Base-by-base conservation (phyloP, 2,329 filamentous ascomycete genomes). In the Penicillium brevicompactum region DNA sequence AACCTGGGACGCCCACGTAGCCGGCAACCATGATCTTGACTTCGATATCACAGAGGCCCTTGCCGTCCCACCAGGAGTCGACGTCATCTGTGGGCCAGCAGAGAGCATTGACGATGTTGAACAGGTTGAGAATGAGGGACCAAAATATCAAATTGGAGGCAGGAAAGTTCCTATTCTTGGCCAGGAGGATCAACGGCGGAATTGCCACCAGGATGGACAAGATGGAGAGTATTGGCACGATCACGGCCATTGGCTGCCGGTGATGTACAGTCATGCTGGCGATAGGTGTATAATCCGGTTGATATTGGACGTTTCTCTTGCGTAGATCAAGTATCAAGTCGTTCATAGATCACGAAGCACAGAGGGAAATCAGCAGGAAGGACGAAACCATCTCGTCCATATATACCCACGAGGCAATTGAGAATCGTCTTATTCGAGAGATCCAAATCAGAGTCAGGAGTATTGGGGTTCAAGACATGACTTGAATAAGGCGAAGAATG, bases 31-130 rank as follows among this genome's bases (percentile, higher is more conserved):
- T 77, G 32, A 89, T 64, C 58, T 86, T 85, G 51, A 81, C 76
- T 61, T 88, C 79, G 46, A 90, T 73, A 67, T 90, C 87, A 71
- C 87, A 90, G 55, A 87, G 80, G 2, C 79, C 80, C 5, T 69
- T 65, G 4, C 87, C 87, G 55, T 80, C 70, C 79, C 80, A 90
- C 80, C 82, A 85, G 5, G 73, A 68, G 0, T 65, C 37, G 11
- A 81, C 64, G 59, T 87, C 74, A 59, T 87, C 83, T 7, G 77
- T 82, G 0, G 82, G 80, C 87, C 87, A 90, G 57, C 89, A 80
- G 47, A 87, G 68, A 1, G 85, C 77, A 65, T 90, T 89, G 75
- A 85, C 70, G 58, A 85, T 77, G 60, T 79, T 82, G 67, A 82
- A 78, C 50, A 86, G 53, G 63, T 87, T 87, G 55, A 80, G 68